Evolutionary conservation across 2,329 filamentous ascomycete species (phyloP).

Genomic region (Aspergillus aculeatus): DNA sequence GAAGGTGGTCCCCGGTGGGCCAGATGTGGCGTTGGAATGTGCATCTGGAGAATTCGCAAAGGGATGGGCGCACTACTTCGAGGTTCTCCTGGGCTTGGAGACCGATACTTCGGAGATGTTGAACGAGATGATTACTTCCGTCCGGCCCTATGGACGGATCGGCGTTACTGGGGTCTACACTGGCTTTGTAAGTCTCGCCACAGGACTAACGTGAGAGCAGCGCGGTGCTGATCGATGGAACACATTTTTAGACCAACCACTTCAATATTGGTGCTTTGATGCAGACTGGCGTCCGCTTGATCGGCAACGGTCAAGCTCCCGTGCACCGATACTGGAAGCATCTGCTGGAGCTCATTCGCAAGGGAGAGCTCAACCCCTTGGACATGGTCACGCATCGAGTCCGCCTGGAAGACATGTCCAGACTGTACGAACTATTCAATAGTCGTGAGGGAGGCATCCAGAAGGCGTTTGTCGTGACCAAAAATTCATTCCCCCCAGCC

Average conservation of each 20-base stretch:
- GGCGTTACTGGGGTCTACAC: conserved; percentile 74
- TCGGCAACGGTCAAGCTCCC: conserved; percentile 66
- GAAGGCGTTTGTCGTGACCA: conserved; percentile 71
- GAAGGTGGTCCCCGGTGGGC: conserved; percentile 70
- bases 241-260: conserved; percentile 62
- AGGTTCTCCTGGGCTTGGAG: conserved; percentile 65
- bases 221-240: background rate
- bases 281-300: conserved; percentile 81
- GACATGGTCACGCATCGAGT: conserved; percentile 82
- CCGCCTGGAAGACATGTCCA: conserved; percentile 68
- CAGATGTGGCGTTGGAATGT: conserved; percentile 72
- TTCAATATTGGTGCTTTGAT: conserved; percentile 82
- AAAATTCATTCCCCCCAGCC: conserved; percentile 53
- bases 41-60: conserved; percentile 64
- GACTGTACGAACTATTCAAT: conserved; percentile 64
- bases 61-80: conserved; percentile 60
- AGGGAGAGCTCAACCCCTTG: conserved; percentile 68
- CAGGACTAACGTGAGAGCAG: background rate
- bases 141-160: conserved; percentile 61
- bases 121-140: conserved; percentile 55
- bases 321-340: conserved; percentile 83
- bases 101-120: conserved; percentile 73
- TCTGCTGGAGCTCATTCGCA: conserved; percentile 66
- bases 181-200: conserved; percentile 51
- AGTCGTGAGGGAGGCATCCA: conserved; percentile 63